Base-by-base conservation (phyloP, 805 yeast species). In the Yarrowia sp. region DNA sequence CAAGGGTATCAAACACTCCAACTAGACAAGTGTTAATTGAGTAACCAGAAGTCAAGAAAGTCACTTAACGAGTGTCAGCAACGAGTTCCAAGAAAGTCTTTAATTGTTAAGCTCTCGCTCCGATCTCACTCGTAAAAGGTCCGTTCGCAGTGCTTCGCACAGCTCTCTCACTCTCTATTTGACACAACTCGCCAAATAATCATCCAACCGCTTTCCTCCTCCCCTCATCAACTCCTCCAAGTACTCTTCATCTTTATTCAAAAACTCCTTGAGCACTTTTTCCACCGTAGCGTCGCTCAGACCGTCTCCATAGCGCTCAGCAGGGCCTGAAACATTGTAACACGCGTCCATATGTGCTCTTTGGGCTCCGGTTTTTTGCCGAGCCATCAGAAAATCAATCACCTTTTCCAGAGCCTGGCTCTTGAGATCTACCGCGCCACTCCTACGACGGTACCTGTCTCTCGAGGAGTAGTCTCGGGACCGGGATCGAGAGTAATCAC, bases 191-290 rank as follows among this genome's bases (percentile, higher is more conserved):
- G 14, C 6, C 12, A 47, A 13, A 14, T 32, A 47, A 4, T 47
- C 39, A 3, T 47, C 29, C 39, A 47, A n/a, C 27, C n/a, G 32
- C 32, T 31, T 31, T 8, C 38, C 27, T 22, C 32, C 56, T 18
- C 29, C 27, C 1, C n/a, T 9, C n/a, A 47, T 5, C 29, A 47
- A n/a, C 18, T 22, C 56, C 56, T 32, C 4, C 10, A 47, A 7
- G 10, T 24, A 33, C n/a, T 10, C 8, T n/a, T 47, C 56, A 19
- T 47, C 56, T 39, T 47, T 31, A 21, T n/a, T 18, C 10, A 47
- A 22, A 47, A 47, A 47, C 39, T 47, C 56, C 32, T 47, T 24
- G 29, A 47, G 56, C 22, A 47, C 22, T 21, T 32, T 47, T 3
- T 47, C 29, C 29, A 47, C 39, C 19, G 38, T 32, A 13, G 29